phyloP scores from a whole-genome alignment of 345 rosid species.

The Brassica incana region DNA sequence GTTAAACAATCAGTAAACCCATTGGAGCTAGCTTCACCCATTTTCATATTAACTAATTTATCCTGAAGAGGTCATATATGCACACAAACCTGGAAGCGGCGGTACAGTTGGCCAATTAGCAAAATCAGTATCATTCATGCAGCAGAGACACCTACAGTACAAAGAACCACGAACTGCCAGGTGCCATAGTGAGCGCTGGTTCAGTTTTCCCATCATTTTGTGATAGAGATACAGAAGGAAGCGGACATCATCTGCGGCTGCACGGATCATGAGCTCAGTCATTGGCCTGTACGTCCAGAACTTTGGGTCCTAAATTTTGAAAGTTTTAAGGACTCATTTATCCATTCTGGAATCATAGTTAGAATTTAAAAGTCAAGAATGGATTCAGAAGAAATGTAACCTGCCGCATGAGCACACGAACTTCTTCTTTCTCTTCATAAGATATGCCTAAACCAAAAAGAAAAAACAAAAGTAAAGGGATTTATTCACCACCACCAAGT shows the following conservation, averaged over 20 bases:
- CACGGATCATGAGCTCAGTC: slow-evolving; percentile 83
- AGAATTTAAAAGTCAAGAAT: not conserved
- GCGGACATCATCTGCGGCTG: slow-evolving; percentile 97
- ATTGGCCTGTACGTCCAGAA: slow-evolving; percentile 89
- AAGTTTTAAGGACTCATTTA: not conserved
- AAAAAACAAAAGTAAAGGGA: slow-evolving; percentile 2
- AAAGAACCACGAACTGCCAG: slow-evolving; percentile 80
- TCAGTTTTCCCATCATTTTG: slow-evolving; percentile 82
- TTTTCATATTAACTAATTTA: not conserved
- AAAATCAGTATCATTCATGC: slow-evolving; percentile 59
- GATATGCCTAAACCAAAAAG: slow-evolving; percentile 58
- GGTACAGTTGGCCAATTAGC: slow-evolving; percentile 79
- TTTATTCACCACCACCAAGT: slow-evolving; percentile 9
- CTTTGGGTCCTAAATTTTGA: slow-evolving; percentile 65
- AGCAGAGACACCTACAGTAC: slow-evolving; percentile 86
- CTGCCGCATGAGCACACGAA: slow-evolving; percentile 84
- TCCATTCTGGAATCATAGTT: not conserved
- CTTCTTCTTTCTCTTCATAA: slow-evolving; percentile 93
- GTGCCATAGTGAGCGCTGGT: slow-evolving; percentile 67
- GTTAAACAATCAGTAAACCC: slow-evolving; percentile 8
- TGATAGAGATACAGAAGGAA: slow-evolving; percentile 75
- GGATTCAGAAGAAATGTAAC: slow-evolving; percentile 36
- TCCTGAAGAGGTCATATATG: not conserved
- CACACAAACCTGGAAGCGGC: slow-evolving; percentile 66
- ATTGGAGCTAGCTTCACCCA: not conserved